These are phyloP conservation scores for Cladophialophora carrionii DNA, from an alignment of 2,329 filamentous ascomycete species.

Conservation along the genomic window DNA sequence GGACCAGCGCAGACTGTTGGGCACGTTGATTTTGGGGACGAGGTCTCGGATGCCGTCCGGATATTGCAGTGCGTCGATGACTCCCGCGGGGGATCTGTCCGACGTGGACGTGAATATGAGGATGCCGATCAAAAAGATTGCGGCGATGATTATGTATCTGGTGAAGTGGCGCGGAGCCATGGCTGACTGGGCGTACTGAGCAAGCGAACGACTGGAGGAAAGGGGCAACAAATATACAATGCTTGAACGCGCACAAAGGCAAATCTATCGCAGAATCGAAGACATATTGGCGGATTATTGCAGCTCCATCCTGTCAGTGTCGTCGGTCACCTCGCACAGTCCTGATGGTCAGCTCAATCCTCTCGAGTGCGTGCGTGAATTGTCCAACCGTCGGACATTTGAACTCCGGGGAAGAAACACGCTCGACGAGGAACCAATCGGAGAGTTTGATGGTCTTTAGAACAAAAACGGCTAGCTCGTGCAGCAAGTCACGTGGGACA, in stretches of 20 bases:
- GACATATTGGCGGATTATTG: constrained; percentile 1
- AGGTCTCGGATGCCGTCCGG: constrained; percentile 41
- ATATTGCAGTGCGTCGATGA: constrained; percentile 34
- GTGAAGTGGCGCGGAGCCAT: constrained; percentile 36
- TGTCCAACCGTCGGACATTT: not conserved
- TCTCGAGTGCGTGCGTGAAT: not conserved
- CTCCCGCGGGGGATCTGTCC: constrained; percentile 41
- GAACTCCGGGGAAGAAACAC: not conserved
- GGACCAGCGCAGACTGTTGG: constrained; percentile 56
- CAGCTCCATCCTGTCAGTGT: not conserved
- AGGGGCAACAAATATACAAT: not conserved
- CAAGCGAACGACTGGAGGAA: constrained; percentile 20
- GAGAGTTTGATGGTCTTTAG: not conserved
- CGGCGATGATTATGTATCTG: constrained; percentile 48
- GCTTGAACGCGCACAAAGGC: constrained; percentile 7
- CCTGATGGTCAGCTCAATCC: not conserved
- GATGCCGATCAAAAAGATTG: constrained; percentile 50
- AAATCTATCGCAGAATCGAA: constrained; percentile 6
- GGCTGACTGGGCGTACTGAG: not conserved
- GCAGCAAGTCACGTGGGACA: not conserved
- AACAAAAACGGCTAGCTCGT: not conserved
- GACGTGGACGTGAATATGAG: constrained; percentile 52
- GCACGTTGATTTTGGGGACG: constrained; percentile 53
- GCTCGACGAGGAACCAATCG: not conserved
- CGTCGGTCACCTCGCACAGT: not conserved